Conservation (phyloP, 2,329 filamentous ascomycete species). For the Zymoseptoria ardabiliae region DNA sequence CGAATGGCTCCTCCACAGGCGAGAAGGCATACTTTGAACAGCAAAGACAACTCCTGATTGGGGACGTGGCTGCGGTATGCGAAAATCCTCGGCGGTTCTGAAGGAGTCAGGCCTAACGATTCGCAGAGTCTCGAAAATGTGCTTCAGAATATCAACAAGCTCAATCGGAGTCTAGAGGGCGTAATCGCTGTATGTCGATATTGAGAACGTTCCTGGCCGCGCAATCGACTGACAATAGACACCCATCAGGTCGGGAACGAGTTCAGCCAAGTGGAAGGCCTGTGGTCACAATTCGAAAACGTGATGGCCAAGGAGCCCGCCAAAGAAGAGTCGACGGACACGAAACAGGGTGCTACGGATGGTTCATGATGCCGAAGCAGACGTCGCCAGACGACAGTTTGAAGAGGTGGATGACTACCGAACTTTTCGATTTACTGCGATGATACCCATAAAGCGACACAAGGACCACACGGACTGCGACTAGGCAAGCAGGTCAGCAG, state of each 20-base stretch:
- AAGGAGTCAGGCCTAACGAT: neutral
- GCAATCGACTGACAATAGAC: neutral
- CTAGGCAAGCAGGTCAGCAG: neutral
- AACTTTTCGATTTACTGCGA: neutral
- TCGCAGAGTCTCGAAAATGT: constrained; percentile 70
- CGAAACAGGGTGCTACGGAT: constrained; percentile 20
- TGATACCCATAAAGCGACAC: neutral
- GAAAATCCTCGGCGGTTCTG: neutral
- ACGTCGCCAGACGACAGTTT: neutral
- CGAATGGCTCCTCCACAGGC: neutral
- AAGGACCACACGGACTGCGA: neutral
- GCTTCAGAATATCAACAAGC: constrained; percentile 88
- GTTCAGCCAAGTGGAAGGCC: constrained; percentile 89
- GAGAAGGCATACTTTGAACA: constrained; percentile 63
- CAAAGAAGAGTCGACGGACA: constrained; percentile 30
- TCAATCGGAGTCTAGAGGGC: constrained; percentile 86
- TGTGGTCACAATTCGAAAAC: constrained; percentile 95
- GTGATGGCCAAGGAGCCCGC: constrained; percentile 68
- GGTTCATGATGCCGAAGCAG: neutral
- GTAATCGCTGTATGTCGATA: constrained; percentile 66
- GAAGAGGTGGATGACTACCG: neutral
- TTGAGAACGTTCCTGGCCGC: neutral
- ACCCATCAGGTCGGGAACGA: constrained; percentile 66
- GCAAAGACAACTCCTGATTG: constrained; percentile 63
- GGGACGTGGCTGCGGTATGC: constrained; percentile 63